phyloP scores from a whole-genome alignment of 345 rosid genomes.

The Eutrema heterophyllum region DNA sequence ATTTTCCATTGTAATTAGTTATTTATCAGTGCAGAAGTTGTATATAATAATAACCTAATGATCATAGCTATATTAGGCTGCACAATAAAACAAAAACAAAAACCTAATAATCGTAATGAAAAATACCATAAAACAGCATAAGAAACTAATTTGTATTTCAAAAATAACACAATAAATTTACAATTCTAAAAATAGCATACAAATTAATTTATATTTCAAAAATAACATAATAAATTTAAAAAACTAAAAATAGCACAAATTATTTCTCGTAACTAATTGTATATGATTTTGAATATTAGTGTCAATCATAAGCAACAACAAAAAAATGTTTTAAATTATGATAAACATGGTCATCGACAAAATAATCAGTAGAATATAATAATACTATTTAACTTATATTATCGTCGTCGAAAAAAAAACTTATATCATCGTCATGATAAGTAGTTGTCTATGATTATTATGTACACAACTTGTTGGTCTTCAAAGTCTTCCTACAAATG shows the following conservation, averaged over 20 bases:
- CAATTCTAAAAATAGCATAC: too few species aligned
- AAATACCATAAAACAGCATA: too few species aligned
- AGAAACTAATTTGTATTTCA: too few species aligned
- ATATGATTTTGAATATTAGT: background rate
- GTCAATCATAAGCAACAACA: conserved; percentile 6
- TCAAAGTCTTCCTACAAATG: conserved; percentile 7
- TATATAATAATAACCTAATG: too few species aligned
- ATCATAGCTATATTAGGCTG: too few species aligned
- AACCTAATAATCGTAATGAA: too few species aligned
- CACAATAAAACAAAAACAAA: too few species aligned
- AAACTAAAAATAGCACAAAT: background rate
- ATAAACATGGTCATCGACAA: conserved; percentile 5
- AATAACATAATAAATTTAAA: background rate
- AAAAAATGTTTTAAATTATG: background rate
- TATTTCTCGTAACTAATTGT: too few species aligned
- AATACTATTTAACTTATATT: background rate
- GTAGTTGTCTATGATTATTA: background rate
- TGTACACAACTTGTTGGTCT: conserved; percentile 18
- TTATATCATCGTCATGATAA: background rate
- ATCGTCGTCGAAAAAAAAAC: background rate
- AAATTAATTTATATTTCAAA: too few species aligned
- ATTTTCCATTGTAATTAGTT: too few species aligned
- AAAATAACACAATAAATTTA: too few species aligned
- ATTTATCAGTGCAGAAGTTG: too few species aligned
- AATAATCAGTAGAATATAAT: background rate